A percentile compares a stretch with the other conserved stretches of the same genome.
Conservation (phyloP, 306 rosid species). For the Spatholobus suberectus region DNA sequence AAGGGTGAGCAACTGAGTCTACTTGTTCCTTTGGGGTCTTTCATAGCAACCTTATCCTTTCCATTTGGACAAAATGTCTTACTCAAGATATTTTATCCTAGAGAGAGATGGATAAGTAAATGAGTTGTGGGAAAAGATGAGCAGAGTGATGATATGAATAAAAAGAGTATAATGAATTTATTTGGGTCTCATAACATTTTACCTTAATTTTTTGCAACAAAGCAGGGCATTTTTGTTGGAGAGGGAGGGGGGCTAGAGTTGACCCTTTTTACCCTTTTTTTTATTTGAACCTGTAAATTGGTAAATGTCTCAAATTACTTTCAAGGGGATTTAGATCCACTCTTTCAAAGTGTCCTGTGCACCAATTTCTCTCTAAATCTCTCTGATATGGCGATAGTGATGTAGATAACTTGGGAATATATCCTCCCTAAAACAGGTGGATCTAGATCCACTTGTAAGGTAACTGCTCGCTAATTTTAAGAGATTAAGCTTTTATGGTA, state of each 20-base stretch:
- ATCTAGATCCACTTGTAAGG: conserved; percentile 10
- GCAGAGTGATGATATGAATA: neutral
- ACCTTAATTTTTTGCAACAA: neutral
- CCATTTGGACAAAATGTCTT: neutral
- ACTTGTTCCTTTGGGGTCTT: conserved; percentile 30
- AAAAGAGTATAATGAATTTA: conserved; percentile 1
- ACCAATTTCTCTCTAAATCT: neutral
- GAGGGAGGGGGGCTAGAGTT: neutral
- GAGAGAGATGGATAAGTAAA: conserved; percentile 2
- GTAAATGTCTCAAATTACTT: conserved; percentile 3
- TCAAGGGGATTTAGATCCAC: neutral
- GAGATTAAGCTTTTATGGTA: neutral
- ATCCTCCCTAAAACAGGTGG: conserved; percentile 16
- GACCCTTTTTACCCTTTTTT: neutral
- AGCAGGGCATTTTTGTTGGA: neutral
- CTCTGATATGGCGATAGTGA: neutral
- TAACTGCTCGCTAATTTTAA: conserved; percentile 1
- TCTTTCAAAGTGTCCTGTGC: neutral
- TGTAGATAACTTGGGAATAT: neutral
- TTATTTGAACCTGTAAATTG: neutral
- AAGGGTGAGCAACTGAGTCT: conserved; percentile 63
- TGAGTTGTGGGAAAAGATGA: conserved; percentile 2
- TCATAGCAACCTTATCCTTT: conserved; percentile 15
- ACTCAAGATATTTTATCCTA: neutral
- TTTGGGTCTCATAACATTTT: conserved; percentile 6